These are phyloP conservation scores for Blyttiomyces sp. DNA, from an alignment of 371 early-diverging fungal genomes.

Conservation along the genomic window DNA sequence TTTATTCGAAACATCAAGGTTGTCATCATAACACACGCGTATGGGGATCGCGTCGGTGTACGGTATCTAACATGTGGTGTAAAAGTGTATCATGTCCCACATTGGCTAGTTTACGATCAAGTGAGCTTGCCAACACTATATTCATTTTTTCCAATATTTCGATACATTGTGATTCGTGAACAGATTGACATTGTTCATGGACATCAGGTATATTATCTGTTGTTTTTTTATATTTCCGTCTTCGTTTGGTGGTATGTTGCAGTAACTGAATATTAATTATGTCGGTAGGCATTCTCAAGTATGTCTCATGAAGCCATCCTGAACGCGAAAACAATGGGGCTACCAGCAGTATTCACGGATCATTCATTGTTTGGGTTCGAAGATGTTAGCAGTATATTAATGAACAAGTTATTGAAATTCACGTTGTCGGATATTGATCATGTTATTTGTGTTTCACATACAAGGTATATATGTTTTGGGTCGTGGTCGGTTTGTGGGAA, in stretches of 20 bases:
- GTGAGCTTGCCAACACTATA: conserved; percentile 94
- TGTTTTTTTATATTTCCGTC: background rate
- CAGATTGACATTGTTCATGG: conserved; percentile 96
- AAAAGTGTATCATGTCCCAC: conserved; percentile 97
- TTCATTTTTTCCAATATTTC: conserved; percentile 85
- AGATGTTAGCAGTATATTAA: conserved; percentile 88
- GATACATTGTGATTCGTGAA: conserved; percentile 90
- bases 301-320: conserved; percentile 95
- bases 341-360: conserved; percentile 96
- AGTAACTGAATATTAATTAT: background rate
- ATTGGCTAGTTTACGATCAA: conserved; percentile 79
- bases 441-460: conserved; percentile 98
- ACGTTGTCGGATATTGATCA: conserved; percentile 92
- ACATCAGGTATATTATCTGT: conserved; percentile 64
- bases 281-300: conserved; percentile 75
- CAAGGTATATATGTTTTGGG: conserved; percentile 55
- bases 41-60: conserved; percentile 81
- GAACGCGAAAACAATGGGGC: conserved; percentile 94
- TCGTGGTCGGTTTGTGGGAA: background rate
- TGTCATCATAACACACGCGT: conserved; percentile 83
- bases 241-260: conserved; percentile 2
- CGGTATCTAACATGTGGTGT: conserved; percentile 90
- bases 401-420: conserved; percentile 93
- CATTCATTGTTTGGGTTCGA: conserved; percentile 98
- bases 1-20: conserved; percentile 23